Percentiles rank a stretch among this genome's conserved stretches.
phyloP scores from a whole-genome alignment of 345 rosid species.

The Microthlaspi erraticum region DNA sequence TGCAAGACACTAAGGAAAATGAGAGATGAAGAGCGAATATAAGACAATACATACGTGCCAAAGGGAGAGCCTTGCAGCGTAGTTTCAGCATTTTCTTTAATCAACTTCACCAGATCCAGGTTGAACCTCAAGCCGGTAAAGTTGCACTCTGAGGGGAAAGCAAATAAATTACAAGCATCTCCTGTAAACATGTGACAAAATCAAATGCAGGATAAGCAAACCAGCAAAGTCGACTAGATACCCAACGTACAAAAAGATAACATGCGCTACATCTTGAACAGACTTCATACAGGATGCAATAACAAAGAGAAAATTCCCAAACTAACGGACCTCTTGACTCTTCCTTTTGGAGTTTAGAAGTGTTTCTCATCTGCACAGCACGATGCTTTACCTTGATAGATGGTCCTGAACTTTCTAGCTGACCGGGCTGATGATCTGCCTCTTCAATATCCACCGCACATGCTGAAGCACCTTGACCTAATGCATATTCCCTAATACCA shows the following conservation, averaged over 20 bases:
- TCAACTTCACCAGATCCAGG: slow-evolving; percentile 70
- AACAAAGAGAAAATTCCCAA: slow-evolving; percentile 10
- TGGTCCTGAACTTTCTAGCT: slow-evolving; percentile 37
- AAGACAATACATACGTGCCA: slow-evolving; percentile 52
- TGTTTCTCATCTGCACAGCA: slow-evolving; percentile 64
- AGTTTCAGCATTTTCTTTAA: slow-evolving; percentile 64
- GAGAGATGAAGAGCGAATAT: slow-evolving; percentile 5
- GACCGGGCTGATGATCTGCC: slow-evolving; percentile 36
- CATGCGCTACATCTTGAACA: slow-evolving; percentile 19
- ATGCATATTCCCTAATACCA: slow-evolving; percentile 99
- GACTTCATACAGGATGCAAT: slow-evolving; percentile 13
- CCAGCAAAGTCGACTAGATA: background rate
- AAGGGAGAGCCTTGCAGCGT: slow-evolving; percentile 59
- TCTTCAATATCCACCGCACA: slow-evolving; percentile 81
- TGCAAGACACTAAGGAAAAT: slow-evolving; percentile 6
- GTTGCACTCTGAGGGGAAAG: slow-evolving; percentile 96
- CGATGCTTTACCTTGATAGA: slow-evolving; percentile 55
- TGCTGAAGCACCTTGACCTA: slow-evolving; percentile 77
- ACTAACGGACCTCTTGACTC: slow-evolving; percentile 54
- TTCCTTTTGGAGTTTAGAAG: slow-evolving; percentile 40
- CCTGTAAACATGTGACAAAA: slow-evolving; percentile 55
- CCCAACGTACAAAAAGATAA: background rate
- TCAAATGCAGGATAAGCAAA: slow-evolving; percentile 17
- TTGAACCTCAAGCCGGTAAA: slow-evolving; percentile 87
- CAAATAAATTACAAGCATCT: slow-evolving; percentile 73